Conservation (phyloP, 306 rosid species). For the Castanospermum australe region DNA sequence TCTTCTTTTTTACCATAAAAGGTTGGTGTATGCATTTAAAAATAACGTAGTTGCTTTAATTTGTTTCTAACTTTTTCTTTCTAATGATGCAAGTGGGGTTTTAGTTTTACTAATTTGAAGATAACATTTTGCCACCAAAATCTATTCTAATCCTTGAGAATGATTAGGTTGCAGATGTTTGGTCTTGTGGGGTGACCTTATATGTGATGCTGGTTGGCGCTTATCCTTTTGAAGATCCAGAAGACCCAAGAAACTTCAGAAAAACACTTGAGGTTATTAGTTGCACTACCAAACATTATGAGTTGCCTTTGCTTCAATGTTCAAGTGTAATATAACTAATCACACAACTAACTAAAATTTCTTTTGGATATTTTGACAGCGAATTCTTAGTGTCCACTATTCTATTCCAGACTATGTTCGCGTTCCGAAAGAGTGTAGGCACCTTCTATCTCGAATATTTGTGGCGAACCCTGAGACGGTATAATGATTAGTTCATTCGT, state of each 20-base stretch:
- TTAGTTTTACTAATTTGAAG: constrained; percentile 16
- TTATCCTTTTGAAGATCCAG: constrained; percentile 99
- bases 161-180: constrained; percentile 94
- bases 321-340: neutral
- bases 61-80: neutral
- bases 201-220: constrained; percentile 99
- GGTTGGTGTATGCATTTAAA: too few species aligned
- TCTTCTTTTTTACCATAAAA: too few species aligned
- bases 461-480: constrained; percentile 90
- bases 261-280: constrained; percentile 85
- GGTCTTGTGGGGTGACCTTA: constrained; percentile 99
- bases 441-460: constrained; percentile 83
- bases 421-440: constrained; percentile 68
- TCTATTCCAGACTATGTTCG: constrained; percentile 87
- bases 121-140: constrained; percentile 23
- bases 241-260: constrained; percentile 89
- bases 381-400: constrained; percentile 89
- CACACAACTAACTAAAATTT: neutral
- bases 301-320: neutral
- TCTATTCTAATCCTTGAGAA: constrained; percentile 28
- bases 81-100: neutral
- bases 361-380: constrained; percentile 52
- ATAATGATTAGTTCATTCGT: neutral
- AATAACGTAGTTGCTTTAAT: too few species aligned
- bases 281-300: neutral